Conservation (phyloP, 768 basidiomycete genomes). For the Podaxis carcinomalis region DNA sequence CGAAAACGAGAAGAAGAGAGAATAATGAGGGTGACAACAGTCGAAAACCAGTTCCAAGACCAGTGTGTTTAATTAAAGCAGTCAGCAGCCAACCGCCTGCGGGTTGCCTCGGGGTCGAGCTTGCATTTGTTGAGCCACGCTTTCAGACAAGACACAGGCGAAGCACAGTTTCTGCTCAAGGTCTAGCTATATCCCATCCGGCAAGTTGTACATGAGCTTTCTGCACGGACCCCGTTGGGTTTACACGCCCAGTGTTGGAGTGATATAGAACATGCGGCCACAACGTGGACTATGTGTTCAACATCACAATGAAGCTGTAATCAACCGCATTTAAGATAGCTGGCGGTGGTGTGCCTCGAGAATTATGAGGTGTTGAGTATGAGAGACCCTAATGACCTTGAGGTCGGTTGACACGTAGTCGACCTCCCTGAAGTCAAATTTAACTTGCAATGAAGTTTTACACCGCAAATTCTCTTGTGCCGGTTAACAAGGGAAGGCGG, state of each 20-base stretch:
- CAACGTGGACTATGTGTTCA: slow-evolving; percentile 1
- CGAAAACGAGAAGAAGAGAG: neutral
- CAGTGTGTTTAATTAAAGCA: neutral
- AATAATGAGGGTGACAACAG: too few species aligned
- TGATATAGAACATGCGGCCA: neutral
- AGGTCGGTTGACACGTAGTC: neutral
- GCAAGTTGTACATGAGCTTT: slow-evolving; percentile 1
- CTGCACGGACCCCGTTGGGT: slow-evolving; percentile 3
- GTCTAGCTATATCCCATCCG: neutral
- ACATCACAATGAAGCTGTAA: neutral
- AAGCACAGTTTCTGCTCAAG: neutral
- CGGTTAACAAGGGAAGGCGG: too few species aligned
- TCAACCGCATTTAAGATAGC: neutral
- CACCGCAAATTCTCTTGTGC: too few species aligned
- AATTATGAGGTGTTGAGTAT: neutral
- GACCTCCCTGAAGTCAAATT: neutral
- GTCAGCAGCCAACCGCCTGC: neutral
- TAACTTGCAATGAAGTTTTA: neutral
- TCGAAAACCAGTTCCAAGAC: neutral
- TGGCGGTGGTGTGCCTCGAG: neutral
- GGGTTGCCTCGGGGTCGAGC: too few species aligned
- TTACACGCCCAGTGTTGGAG: neutral
- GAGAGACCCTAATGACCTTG: neutral
- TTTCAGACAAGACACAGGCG: neutral
- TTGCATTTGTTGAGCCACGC: neutral